Base-by-base conservation (phyloP, 805 yeast genomes). In the Wickerhamomyces tratensis region DNA sequence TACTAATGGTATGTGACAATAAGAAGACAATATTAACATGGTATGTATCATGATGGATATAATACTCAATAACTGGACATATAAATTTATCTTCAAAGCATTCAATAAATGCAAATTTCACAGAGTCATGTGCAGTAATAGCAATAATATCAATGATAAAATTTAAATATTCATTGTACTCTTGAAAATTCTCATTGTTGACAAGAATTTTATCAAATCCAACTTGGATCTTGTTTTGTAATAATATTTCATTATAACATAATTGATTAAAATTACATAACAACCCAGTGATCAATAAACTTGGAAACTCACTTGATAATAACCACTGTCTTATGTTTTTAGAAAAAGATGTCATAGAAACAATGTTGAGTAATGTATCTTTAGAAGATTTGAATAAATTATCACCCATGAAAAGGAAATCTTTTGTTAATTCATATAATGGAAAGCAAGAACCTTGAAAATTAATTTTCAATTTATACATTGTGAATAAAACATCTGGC, bases 371-470 rank as follows among this genome's bases (percentile, higher is more conserved):
- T 14, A 53, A 40, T 5, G 42, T 41, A 5, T 48, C 49, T 35
- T 35, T 41, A 2, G 51, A 42, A 9, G 40, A 13, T 5, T 39
- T 14, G 2, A 43, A 35, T 12, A 47, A 30, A 4, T 25, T 26
- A 13, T 46, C 51, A 7, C 42, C 50, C 52, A 53, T 41, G 33
- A 50, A 48, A 12, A 59, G 38, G 35, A 56, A 50, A 20, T 48
- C 51, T 36, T 44, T 48, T 1, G 53, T 33, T 13, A 58, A 35
- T 20, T 57, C 61, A 43, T 43, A 58, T 0, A 56, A 40, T 1
- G 62, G 62, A 31, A 57, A 54, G 7, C 48, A 43, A 15, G 27
- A 6, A 15, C n/a, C 20, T 14, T 34, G 1, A 26, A 13, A 6
- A 12, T 33, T 25, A 5, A 49, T 42, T 4, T 34, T 36, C 15